Percentiles rank a stretch among this genome's conserved stretches.
phyloP scores from a whole-genome alignment of 2,329 filamentous ascomycete species.

The Corynespora cassiicola region DNA sequence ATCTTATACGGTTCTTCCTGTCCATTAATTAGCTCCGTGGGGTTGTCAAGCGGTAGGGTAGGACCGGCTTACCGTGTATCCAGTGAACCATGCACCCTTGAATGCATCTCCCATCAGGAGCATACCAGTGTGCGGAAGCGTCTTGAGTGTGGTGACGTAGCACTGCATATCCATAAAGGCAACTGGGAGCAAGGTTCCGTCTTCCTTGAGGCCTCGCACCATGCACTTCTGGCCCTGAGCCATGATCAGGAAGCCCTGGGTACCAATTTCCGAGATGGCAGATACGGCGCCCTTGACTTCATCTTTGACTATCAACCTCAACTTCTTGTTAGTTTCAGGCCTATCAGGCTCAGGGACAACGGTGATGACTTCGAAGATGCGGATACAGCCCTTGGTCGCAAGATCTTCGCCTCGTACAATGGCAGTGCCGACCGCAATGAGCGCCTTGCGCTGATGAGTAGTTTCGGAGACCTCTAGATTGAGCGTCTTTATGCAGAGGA shows the following conservation, averaged over 20 bases:
- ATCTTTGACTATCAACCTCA: constrained; percentile 88
- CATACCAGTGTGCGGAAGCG: constrained; percentile 81
- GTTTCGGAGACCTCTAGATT: constrained; percentile 90
- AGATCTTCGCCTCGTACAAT: constrained; percentile 90
- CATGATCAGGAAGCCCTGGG: constrained; percentile 85
- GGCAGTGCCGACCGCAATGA: constrained; percentile 85
- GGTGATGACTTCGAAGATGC: constrained; percentile 88
- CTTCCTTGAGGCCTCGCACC: constrained; percentile 94
- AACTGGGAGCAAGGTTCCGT: constrained; percentile 88
- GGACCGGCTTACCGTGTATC: constrained; percentile 71
- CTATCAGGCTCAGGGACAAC: constrained; percentile 88
- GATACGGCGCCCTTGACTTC: constrained; percentile 93
- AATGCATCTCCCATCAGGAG: constrained; percentile 88
- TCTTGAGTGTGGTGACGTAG: constrained; percentile 85
- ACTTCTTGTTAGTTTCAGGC: constrained; percentile 82
- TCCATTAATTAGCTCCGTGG: constrained; percentile 22
- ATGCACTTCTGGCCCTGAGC: constrained; percentile 97
- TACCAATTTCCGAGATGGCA: constrained; percentile 81
- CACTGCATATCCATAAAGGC: constrained; percentile 98
- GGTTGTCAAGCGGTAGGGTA: too few relatives aligned
- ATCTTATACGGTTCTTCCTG: constrained; percentile 94
- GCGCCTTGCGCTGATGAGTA: constrained; percentile 82
- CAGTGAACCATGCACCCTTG: constrained; percentile 95
- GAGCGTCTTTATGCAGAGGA: constrained; percentile 83
- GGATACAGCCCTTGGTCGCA: constrained; percentile 81